Conservation (phyloP, 306 rosid species). For the Medicago arabica region DNA sequence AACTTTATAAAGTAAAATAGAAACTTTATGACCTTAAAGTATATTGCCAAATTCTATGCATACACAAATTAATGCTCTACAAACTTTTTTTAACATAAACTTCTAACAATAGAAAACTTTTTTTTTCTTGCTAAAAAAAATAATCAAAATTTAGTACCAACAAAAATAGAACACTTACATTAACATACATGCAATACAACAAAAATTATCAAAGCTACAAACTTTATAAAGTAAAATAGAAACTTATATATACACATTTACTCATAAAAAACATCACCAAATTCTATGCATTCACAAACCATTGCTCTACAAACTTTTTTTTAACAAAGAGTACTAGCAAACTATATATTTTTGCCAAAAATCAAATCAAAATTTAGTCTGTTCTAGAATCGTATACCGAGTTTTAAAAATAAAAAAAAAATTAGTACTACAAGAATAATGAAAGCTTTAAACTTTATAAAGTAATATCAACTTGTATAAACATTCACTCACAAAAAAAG, state of each 20-base stretch:
- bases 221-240: neutral
- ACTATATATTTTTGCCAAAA: too few species aligned
- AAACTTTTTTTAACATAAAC: neutral
- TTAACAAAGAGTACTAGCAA: neutral
- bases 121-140: too few species aligned
- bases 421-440: neutral
- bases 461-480: neutral
- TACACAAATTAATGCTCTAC: neutral
- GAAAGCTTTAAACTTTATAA: neutral
- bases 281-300: neutral
- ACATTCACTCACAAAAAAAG: neutral
- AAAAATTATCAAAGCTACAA: neutral
- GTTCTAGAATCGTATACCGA: too few species aligned
- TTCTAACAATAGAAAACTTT: neutral
- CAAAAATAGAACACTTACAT: neutral
- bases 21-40: neutral
- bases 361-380: neutral
- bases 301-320: neutral
- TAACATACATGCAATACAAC: constrained; percentile 13
- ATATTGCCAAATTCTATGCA: neutral
- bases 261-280: neutral
- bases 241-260: neutral
- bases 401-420: too few species aligned
- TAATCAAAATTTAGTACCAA: neutral
- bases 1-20: neutral